phyloP scores from a whole-genome alignment of 345 rosid species.

The Populus simonii region DNA sequence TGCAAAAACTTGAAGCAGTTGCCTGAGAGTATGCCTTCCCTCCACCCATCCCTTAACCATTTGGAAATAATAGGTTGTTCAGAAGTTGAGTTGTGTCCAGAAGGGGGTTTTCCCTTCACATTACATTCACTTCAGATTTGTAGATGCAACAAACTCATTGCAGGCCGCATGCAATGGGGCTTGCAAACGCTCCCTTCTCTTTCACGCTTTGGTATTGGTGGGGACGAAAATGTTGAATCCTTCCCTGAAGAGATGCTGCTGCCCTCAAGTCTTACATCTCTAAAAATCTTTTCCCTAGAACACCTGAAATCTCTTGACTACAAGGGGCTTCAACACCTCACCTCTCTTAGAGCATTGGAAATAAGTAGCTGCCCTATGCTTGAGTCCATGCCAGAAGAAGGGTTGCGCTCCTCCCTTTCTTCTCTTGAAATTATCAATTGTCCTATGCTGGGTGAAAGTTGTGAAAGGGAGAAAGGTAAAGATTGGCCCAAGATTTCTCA shows the following conservation, averaged over 20 bases:
- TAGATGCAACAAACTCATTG: neutral
- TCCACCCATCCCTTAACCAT: neutral
- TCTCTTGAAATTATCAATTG: neutral
- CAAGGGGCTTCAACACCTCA: slow-evolving; percentile 4
- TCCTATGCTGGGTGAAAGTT: neutral
- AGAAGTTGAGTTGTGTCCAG: slow-evolving; percentile 12
- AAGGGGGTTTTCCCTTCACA: neutral
- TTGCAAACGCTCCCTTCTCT: slow-evolving; percentile 8
- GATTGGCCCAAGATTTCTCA: neutral
- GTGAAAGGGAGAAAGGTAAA: neutral
- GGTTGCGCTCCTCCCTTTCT: neutral
- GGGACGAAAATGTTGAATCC: neutral
- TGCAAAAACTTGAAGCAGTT: slow-evolving; percentile 4
- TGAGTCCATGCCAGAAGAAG: slow-evolving; percentile 1
- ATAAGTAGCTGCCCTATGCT: neutral
- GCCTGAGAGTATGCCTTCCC: slow-evolving; percentile 8
- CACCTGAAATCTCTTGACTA: neutral
- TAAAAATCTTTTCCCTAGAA: neutral
- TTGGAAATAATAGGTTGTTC: neutral
- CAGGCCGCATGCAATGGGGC: neutral
- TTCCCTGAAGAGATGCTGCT: slow-evolving; percentile 13
- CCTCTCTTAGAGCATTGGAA: accelerated
- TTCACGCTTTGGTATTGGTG: neutral
- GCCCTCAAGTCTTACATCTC: neutral
- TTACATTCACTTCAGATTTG: neutral